phyloP scores from a whole-genome alignment of 129 eudicot species.

The Flaveria brownii region DNA sequence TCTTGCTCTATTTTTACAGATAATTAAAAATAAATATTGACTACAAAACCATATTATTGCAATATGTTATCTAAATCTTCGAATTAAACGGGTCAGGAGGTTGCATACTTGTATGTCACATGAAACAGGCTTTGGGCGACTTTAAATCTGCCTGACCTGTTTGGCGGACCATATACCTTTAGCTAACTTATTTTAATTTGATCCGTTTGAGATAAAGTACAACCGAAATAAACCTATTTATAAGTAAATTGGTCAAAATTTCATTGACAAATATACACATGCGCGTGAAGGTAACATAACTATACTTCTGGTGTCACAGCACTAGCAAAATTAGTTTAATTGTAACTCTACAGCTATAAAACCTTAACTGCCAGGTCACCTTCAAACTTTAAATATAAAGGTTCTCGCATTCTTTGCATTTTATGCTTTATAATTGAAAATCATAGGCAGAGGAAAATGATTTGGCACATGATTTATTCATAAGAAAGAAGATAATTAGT shows the following conservation, averaged over 20 bases:
- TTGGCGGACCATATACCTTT: neutral
- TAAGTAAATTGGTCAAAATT: neutral
- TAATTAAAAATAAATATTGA: neutral
- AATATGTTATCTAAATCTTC: neutral
- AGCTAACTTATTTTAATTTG: neutral
- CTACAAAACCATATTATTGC: neutral
- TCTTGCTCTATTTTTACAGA: too few relatives aligned
- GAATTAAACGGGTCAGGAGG: neutral
- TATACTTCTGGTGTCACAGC: neutral
- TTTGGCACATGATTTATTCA: neutral
- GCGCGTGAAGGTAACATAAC: neutral
- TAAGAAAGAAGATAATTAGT: neutral
- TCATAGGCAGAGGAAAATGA: neutral
- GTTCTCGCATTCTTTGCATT: conserved; percentile 3
- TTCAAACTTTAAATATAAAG: neutral
- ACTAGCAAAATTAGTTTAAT: neutral
- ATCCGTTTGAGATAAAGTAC: neutral
- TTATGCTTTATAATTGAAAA: neutral
- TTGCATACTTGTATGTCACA: neutral
- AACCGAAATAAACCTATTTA: neutral
- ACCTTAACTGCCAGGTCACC: neutral
- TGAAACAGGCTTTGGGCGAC: neutral
- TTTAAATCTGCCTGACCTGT: neutral
- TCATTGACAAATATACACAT: neutral
- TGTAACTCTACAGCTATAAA: neutral